Conservation (phyloP, 2,329 filamentous ascomycete species). For the Fusarium sp. region DNA sequence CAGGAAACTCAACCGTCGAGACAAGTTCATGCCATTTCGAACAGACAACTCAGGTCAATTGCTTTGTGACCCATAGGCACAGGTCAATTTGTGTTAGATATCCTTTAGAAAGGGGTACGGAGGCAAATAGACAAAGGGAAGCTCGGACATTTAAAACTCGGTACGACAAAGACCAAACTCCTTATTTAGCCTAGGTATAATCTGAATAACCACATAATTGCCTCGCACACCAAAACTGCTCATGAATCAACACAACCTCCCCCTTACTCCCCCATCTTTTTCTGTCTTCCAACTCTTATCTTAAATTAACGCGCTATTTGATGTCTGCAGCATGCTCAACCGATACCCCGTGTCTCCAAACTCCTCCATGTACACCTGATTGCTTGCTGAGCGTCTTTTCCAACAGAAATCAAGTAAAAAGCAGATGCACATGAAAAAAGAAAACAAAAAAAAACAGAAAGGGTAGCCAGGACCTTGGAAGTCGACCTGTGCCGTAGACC, state of each 20-base stretch:
- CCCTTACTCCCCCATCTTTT: conserved; percentile 3
- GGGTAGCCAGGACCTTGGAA: conserved; percentile 38
- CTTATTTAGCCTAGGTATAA: conserved; percentile 48
- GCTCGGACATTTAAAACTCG: conserved; percentile 2
- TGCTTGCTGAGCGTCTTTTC: conserved; percentile 36
- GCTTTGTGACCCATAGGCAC: background rate
- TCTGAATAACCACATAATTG: conserved; percentile 42
- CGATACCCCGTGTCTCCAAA: conserved; percentile 20
- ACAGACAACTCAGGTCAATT: background rate
- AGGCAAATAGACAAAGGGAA: background rate
- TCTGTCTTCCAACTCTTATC: conserved; percentile 28
- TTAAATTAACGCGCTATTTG: conserved; percentile 28
- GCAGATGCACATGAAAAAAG: conserved; percentile 31
- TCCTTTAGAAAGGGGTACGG: background rate
- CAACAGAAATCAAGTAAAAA: conserved; percentile 23
- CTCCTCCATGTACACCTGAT: conserved; percentile 30
- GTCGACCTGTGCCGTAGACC: conserved; percentile 41
- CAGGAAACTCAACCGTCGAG: background rate
- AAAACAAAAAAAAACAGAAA: conserved; percentile 12
- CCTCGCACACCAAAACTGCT: conserved; percentile 39
- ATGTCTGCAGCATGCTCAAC: conserved; percentile 28
- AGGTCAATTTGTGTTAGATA: background rate
- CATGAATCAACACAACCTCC: conserved; percentile 18
- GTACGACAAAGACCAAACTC: conserved; percentile 38
- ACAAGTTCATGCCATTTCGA: background rate